A percentile compares a stretch with the other conserved stretches of the same genome.
These are phyloP conservation scores for Kewa caespitosa DNA, from an alignment of 179 eudicot species.

Conservation along the genomic window DNA sequence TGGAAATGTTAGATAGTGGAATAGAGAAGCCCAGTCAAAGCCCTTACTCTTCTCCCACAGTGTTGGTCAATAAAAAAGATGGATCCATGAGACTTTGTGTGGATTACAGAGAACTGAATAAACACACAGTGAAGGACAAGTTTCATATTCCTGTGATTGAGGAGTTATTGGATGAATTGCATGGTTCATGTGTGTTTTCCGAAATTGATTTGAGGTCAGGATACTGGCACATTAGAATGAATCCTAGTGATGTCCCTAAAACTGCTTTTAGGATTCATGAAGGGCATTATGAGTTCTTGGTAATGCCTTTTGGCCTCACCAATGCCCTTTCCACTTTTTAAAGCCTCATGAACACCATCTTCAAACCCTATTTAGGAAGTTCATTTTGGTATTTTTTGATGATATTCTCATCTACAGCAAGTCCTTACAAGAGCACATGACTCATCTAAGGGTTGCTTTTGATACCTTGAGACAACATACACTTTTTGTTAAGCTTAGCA, in stretches of 20 bases:
- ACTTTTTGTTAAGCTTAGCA: neutral
- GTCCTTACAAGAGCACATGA: too few species aligned
- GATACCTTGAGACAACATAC: neutral
- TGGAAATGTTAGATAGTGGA: neutral
- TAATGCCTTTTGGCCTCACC: neutral
- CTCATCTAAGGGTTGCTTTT: too few species aligned
- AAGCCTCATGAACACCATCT: neutral
- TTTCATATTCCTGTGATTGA: neutral
- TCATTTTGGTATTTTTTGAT: neutral
- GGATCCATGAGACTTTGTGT: neutral
- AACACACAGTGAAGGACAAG: neutral
- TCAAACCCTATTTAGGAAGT: neutral
- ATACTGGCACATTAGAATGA: neutral
- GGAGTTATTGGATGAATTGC: neutral
- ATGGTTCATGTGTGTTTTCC: neutral
- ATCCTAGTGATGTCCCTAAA: neutral
- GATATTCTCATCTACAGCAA: neutral
- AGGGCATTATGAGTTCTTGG: neutral
- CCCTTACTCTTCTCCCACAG: neutral
- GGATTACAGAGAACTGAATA: neutral
- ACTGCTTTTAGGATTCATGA: neutral
- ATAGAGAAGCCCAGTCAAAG: neutral
- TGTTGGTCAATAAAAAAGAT: neutral
- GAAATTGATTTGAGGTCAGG: neutral
- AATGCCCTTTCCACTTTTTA: neutral